phyloP scores from a whole-genome alignment of 805 yeast genomes.

The Wickerhamomyces sydowiorum region DNA sequence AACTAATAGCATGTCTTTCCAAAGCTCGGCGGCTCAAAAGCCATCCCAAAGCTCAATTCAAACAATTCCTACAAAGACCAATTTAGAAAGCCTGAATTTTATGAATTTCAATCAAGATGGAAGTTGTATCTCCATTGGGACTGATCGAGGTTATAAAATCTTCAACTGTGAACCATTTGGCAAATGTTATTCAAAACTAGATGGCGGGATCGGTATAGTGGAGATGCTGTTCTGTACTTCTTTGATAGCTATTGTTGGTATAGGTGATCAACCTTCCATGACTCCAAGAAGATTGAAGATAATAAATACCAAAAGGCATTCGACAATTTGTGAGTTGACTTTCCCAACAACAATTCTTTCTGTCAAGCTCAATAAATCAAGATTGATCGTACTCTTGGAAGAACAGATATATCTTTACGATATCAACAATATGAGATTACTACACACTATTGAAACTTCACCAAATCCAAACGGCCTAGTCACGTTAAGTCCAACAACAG shows the following conservation, averaged over 20 bases:
- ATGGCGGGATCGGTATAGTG: slow-evolving; percentile 57
- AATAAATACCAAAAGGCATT: slow-evolving; percentile 65
- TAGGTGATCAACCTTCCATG: slow-evolving; percentile 59
- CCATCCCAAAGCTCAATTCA: background rate
- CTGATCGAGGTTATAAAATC: slow-evolving; percentile 55
- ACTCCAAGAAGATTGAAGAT: slow-evolving; percentile 81
- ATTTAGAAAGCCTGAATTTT: slow-evolving; percentile 28
- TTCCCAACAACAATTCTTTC: slow-evolving; percentile 59
- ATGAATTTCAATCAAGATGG: slow-evolving; percentile 74
- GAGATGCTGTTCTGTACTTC: slow-evolving; percentile 79
- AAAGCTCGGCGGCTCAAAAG: slow-evolving; percentile 1
- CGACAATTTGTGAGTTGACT: slow-evolving; percentile 64
- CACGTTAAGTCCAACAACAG: slow-evolving; percentile 50
- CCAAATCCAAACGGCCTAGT: slow-evolving; percentile 51
- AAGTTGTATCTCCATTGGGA: slow-evolving; percentile 65
- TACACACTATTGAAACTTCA: slow-evolving; percentile 47
- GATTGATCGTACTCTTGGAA: slow-evolving; percentile 54
- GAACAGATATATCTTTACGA: slow-evolving; percentile 72
- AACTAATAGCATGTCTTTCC: background rate
- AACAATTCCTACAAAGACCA: slow-evolving; percentile 5
- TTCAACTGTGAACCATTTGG: slow-evolving; percentile 69
- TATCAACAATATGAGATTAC: slow-evolving; percentile 59
- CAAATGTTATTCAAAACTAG: slow-evolving; percentile 39
- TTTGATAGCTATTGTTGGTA: slow-evolving; percentile 63
- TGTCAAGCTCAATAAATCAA: slow-evolving; percentile 58